These are phyloP conservation scores for Solanum pinnatisectum DNA, from an alignment of 257 asterid genomes.

Conservation along the genomic window DNA sequence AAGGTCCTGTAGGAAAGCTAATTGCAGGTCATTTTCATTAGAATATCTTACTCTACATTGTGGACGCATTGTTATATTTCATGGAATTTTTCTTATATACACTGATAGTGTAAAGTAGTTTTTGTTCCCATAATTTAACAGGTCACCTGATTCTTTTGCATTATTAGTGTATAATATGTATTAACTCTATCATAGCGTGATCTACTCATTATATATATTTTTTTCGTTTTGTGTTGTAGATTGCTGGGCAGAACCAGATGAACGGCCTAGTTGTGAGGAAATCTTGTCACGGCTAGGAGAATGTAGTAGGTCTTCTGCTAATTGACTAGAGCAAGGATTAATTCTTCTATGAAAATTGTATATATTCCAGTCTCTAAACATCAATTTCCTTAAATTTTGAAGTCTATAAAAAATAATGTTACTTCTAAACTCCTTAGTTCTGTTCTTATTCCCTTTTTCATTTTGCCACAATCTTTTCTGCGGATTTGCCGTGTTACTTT, in stretches of 20 bases:
- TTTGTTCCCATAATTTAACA: neutral
- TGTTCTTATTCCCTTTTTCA: neutral
- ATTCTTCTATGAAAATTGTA: neutral
- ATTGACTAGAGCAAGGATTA: neutral
- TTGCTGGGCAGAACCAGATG: constrained; percentile 88
- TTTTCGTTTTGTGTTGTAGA: constrained; percentile 27
- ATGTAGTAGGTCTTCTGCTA: constrained; percentile 48
- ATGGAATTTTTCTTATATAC: neutral
- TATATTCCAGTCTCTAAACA: neutral
- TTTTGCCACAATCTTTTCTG: neutral
- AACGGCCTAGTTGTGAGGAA: constrained; percentile 69
- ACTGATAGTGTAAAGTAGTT: neutral
- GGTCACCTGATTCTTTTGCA: neutral
- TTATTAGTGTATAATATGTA: neutral
- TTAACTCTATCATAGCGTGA: neutral
- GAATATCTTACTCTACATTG: neutral
- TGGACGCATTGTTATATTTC: neutral
- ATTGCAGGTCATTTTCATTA: constrained; percentile 39
- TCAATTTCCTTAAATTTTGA: neutral
- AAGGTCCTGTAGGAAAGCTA: constrained; percentile 65
- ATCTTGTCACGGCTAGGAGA: constrained; percentile 59
- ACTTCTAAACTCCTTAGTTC: neutral
- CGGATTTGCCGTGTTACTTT: neutral
- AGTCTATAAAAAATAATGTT: neutral
- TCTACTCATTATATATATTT: neutral